Base-by-base conservation (phyloP, 2,329 filamentous ascomycete species). In the Dendrostoma leiphaemia region DNA sequence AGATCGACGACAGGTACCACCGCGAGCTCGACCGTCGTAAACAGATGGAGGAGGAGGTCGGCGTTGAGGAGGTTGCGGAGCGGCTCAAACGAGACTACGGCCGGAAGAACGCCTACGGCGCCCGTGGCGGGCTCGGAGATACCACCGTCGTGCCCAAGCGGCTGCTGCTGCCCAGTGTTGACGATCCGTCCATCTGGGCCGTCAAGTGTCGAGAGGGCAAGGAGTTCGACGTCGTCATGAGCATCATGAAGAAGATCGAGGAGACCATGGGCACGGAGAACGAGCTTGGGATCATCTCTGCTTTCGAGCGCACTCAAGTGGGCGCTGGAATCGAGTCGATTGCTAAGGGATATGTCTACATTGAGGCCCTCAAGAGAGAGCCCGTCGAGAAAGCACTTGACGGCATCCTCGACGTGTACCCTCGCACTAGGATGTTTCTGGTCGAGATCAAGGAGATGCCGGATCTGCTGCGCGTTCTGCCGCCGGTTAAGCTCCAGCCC, bases 401-500 rank as follows among this genome's bases (percentile, higher is more conserved):
- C 58, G 89, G 87, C 38, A 83, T 99, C 65, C 83, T 90, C 58
- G 91, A 96, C 66, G 89, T 96, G 34, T 99, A 97, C 69, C 90
- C 93, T 51, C 85, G 91, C 53, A 88, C 84, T 26, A 94, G 91
- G 71, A 87, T 94, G 74, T 83, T 92, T 41, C 77, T 97, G 48
- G 91, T 99, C 38, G 90, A 94, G 46, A 91, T 97, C 65, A 96
- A 96, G 70, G 94, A 99, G 71, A 96, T 97, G 86, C 93, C 94
- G 2, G 94, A 97, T 71, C 81, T 99, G n/a, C 79, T 99, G 17
- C 85, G 91, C 48, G 90, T 96, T 26, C 86, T 85, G 57, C 96
- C 96, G 74, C 93, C 89, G 3, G 89, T 91, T 45, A 85, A 86
- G 24, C 77, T 99, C 31, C 85, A 94, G 63, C 89, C 88, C 9